Evolutionary conservation across 768 basidiomycete species (phyloP), one percentile per base, ranked within the genome.

Genomic region (Suillus occidentalis): DNA sequence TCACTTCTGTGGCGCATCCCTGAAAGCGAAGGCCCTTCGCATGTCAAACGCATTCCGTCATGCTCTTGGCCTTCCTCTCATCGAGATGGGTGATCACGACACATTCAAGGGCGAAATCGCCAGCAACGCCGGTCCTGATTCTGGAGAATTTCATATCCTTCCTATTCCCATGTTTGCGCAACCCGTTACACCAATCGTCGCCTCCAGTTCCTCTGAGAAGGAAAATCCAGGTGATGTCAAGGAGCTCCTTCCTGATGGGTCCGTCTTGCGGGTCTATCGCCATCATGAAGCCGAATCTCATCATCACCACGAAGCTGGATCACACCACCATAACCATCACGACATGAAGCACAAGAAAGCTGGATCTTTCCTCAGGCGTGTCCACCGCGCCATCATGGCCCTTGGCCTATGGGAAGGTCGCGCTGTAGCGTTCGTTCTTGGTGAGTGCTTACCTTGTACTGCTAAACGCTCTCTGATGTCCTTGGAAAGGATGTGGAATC

Each of bases 381-480:
- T 94, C 66, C 85, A 88, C 70, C 77, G 77, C 62, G 89, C 91
- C 3, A 76, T 94, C 62, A 86, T 86, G 80, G 75, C 84, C 9
- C 85, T 94, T 18, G 90, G 91, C 14, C 86, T 86, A 22, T 94
- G 92, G 91, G 92, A 94, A 76, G 91, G 91, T 60, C 83, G 91
- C 59, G 87, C 87, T 12, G 88, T 94, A 18, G 88, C 93, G 4
- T 94, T 94, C 66, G 92, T 94, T 63, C 83, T 94, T 20, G 92
- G 92, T 86, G 60, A 70, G 85, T 81, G 37, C 4, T 39, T 22
- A 37, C 5, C 22, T 16, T 58, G 8, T 39, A 25, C 25, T 8
- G 7, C 16, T n/a, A 25, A 63, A 45, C 60, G 65, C 37, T 28
- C 16, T 47, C 57, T 64, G 63, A 39, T 39, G 67, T 25, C 1